These are phyloP conservation scores for Metarhizium humberi DNA, from an alignment of 2,329 filamentous ascomycete species.

Conservation along the genomic window DNA sequence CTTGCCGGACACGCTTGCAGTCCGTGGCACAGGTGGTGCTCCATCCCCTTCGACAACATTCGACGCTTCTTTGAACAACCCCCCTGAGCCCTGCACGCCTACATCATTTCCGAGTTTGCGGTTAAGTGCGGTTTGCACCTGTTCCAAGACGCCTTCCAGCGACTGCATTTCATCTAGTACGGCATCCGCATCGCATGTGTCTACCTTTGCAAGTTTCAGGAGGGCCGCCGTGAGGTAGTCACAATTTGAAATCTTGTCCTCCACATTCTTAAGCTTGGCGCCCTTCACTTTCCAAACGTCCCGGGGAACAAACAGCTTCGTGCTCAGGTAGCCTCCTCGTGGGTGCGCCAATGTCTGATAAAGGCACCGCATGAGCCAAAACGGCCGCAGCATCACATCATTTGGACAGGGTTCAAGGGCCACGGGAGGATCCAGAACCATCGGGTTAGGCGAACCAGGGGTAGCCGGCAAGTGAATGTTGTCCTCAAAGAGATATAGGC, in stretches of 20 bases:
- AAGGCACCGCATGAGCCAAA: conserved; percentile 93
- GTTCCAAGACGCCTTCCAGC: conserved; percentile 76
- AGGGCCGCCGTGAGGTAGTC: conserved; percentile 85
- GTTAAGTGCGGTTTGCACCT: conserved; percentile 64
- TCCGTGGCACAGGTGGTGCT: conserved; percentile 36
- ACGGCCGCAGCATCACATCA: conserved; percentile 81
- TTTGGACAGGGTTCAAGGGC: conserved; percentile 87
- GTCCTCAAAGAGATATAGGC: conserved; percentile 74
- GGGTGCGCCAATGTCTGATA: conserved; percentile 90
- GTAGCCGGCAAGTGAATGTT: conserved; percentile 61
- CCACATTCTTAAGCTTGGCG: conserved; percentile 82
- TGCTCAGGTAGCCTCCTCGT: conserved; percentile 84
- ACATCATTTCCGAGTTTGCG: conserved; percentile 93
- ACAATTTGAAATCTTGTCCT: conserved; percentile 90
- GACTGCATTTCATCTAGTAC: conserved; percentile 91
- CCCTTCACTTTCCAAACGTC: conserved; percentile 93
- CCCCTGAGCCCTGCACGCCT: conserved; percentile 64
- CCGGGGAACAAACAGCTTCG: conserved; percentile 80
- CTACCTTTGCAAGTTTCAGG: conserved; percentile 71
- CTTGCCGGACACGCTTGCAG: conserved; percentile 60
- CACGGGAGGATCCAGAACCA: conserved; percentile 57
- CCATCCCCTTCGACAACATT: conserved; percentile 36
- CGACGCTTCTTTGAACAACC: conserved; percentile 64
- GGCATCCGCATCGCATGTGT: conserved; percentile 84
- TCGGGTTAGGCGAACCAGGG: conserved; percentile 56